A percentile compares a stretch with the other conserved stretches of the same genome.
Evolutionary conservation across 164 flowering plant genomes (phyloP).

Genomic region (Vitis vinifera): ASM3070453v1 NC_081822.1:8723001-8723500

Average conservation of each 20-base stretch:
- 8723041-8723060: slow-evolving; percentile 38
- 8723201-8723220: slow-evolving; percentile 29
- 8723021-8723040: slow-evolving; percentile 1
- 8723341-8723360: too few relatives aligned
- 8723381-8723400: too few relatives aligned
- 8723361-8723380: too few relatives aligned
- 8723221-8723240: slow-evolving; percentile 60
- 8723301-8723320: too few relatives aligned
- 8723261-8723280: slow-evolving; percentile 39
- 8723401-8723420: too few relatives aligned
- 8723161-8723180: neutral
- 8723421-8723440: neutral
- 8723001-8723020: slow-evolving; percentile 6
- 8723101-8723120: neutral
- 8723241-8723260: slow-evolving; percentile 73
- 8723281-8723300: neutral
- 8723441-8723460: neutral
- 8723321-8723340: too few relatives aligned
- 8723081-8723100: neutral
- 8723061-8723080: slow-evolving; percentile 23
- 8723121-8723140: neutral
- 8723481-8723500: too few relatives aligned
- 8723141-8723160: neutral
- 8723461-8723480: neutral
- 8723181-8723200: neutral